Evolutionary conservation across 106 monocot genomes (phyloP).

Genomic region (Chionographis japonica): DNA sequence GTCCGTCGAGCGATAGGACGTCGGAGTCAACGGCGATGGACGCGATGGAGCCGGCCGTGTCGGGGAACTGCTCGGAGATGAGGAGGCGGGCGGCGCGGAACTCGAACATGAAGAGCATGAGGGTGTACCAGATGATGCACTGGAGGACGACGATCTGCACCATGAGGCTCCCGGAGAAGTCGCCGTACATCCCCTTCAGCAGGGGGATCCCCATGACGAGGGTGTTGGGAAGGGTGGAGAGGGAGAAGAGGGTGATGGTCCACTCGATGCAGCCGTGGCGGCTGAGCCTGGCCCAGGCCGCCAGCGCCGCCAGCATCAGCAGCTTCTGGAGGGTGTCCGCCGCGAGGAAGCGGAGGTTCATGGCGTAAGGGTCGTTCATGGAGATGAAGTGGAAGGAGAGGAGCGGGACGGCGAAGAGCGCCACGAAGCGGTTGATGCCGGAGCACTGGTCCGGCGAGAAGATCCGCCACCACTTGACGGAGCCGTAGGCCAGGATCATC

Average conservation of each 20-base stretch:
- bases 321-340: constrained; percentile 17
- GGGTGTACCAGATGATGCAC: constrained; percentile 71
- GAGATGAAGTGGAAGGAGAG: constrained; percentile 75
- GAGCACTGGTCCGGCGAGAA: constrained; percentile 58
- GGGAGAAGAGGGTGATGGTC: constrained; percentile 65
- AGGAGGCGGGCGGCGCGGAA: constrained; percentile 44
- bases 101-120: constrained; percentile 72
- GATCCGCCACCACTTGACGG: constrained; percentile 61
- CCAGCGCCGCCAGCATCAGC: constrained; percentile 6
- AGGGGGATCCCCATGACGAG: constrained; percentile 73
- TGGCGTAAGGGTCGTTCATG: constrained; percentile 8
- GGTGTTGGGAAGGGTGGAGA: constrained; percentile 68
- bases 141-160: constrained; percentile 73
- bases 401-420: constrained; percentile 59
- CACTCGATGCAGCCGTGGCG: constrained; percentile 38
- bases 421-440: constrained; percentile 57
- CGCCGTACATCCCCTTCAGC: constrained; percentile 61
- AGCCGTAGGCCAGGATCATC: constrained; percentile 54
- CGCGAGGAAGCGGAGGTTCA: constrained; percentile 12
- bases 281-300: constrained; percentile 20
- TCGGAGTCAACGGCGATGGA: constrained; percentile 54
- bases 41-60: constrained; percentile 40
- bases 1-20: constrained; percentile 43
- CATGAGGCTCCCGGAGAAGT: constrained; percentile 53
- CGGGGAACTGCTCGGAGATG: constrained; percentile 56